Evolutionary conservation across 129 eudicot species (phyloP), one percentile per base, ranked within the genome.

Genomic region (Logfia minima): DNA sequence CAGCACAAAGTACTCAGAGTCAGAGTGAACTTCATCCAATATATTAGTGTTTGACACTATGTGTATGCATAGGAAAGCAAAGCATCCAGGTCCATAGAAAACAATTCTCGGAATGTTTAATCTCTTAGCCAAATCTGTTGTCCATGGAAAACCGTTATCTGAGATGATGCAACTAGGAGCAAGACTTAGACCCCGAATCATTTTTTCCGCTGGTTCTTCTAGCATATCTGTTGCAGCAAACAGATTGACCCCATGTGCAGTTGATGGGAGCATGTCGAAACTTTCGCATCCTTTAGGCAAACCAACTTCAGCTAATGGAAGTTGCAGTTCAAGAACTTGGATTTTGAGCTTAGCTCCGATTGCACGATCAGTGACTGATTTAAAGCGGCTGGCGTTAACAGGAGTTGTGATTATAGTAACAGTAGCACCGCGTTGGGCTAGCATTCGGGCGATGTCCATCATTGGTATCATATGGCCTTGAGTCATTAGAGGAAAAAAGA

Each of bases 21-120:
- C 83, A 0, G 85, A 82, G 23, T 29, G 23, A 0, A 76, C 66
- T 3, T 34, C 22, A 0, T 70, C 75, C 0, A 74, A 37, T 26
- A 77, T 16, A 21, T 31, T 74, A 48, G 70, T 75, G 4, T 19
- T 32, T 8, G n/a, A 17, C 16, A 79, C 39, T 6, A 65, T 80
- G 53, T 79, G 71, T 7, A 83, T 45, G 41, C 84, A 76, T 18
- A 80, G 16, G 13, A 70, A 53, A 0, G 87, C 41, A 69, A 86
- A 90, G 72, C 88, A 86, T 64, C 84, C 68, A 22, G 82, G 82
- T 2, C 86, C 86, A 22, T 83, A 78, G 68, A 87, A 90, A 17
- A 82, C 68, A 3, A 77, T 37, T 70, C 91, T 80, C 9, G 96
- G 92, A 31, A 90, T 77, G 7, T 75, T 55, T 52, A 87, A 82